Base-by-base conservation (phyloP, 2,329 filamentous ascomycete genomes). In the Trichoderma sp. region DNA sequence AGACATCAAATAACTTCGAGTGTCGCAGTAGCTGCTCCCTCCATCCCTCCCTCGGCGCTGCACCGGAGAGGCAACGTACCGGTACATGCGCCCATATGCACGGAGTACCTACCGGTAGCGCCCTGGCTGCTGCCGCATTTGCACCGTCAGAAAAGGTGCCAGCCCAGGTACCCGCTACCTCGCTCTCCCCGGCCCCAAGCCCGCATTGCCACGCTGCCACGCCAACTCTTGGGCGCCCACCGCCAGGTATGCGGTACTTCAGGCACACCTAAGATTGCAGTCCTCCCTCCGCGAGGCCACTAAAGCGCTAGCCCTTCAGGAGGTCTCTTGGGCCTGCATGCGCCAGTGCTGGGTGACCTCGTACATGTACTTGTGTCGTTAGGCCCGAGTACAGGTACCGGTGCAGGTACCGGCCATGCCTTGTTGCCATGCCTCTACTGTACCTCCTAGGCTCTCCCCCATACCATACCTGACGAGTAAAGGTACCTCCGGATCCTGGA, bases 221-320 rank as follows among this genome's bases (percentile, higher is more conserved):
- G 69, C 59, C 27, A 63, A 27, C 59, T 60, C 63, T 65, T 64
- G 69, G 60, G 69, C 69, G 69, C 60, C 69, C 69, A 73, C 69
- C 69, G 69, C 69, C 60, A 53, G 38, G 69, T 53, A 64, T 38
- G 69, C 69, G 59, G 69, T 73, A 73, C 69, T 73, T 73, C 69
- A 65, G 69, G 69, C 71, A 62, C 64, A 68, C 72, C 72, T 75
- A 63, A 75, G 53, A 75, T 75, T 75, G 64, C 72, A 63, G 64
- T 69, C 63, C 72, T 75, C 72, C 72, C 72, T 75, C 71, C 67
- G 33, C 38, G 27, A 65, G 59, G 12, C 53, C 72, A 63, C 72
- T 75, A 63, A 14, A 75, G 64, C 64, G 72, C 72, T 75, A 75
- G 72, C 64, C 72, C 72, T 68, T 69, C 72, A 75, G 72, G 72